phyloP scores from a whole-genome alignment of 208 protist species.

The Acanthamoeba triangularis region DNA sequence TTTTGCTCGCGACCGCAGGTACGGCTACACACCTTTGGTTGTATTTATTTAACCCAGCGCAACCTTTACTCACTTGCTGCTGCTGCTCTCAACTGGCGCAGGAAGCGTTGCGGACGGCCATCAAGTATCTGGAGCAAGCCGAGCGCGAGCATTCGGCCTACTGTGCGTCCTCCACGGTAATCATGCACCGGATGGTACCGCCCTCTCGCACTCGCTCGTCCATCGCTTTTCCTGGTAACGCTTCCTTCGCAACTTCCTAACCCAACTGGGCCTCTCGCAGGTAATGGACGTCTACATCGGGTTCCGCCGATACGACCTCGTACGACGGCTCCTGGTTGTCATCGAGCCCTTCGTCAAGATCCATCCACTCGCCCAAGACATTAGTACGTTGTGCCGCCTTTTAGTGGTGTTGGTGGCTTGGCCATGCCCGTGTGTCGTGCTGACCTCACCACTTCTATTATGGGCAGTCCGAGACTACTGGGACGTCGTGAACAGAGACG shows the following conservation, averaged over 20 bases:
- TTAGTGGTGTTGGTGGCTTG: neutral
- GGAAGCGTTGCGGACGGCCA: neutral
- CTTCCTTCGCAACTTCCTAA: too few species aligned
- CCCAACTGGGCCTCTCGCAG: too few species aligned
- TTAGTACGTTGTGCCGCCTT: neutral
- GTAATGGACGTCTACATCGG: neutral
- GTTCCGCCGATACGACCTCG: neutral
- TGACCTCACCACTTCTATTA: too few species aligned
- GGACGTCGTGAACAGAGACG: neutral
- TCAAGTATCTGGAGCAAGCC: neutral
- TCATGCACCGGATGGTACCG: neutral
- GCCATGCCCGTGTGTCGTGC: too few species aligned
- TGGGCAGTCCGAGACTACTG: neutral
- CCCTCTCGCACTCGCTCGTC: too few species aligned
- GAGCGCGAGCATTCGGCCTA: conserved; percentile 26
- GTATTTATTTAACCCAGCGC: too few species aligned
- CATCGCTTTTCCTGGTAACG: too few species aligned
- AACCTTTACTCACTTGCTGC: too few species aligned
- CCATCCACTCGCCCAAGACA: neutral
- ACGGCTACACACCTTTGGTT: neutral
- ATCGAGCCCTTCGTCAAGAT: neutral
- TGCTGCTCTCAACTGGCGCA: neutral
- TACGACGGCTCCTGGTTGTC: neutral
- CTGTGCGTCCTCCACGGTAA: neutral
- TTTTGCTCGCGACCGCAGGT: neutral